Evolutionary conservation across 2,329 filamentous ascomycete genomes (phyloP), one percentile per base, ranked within the genome.

Genomic region (Monilinia aucupariae): DNA sequence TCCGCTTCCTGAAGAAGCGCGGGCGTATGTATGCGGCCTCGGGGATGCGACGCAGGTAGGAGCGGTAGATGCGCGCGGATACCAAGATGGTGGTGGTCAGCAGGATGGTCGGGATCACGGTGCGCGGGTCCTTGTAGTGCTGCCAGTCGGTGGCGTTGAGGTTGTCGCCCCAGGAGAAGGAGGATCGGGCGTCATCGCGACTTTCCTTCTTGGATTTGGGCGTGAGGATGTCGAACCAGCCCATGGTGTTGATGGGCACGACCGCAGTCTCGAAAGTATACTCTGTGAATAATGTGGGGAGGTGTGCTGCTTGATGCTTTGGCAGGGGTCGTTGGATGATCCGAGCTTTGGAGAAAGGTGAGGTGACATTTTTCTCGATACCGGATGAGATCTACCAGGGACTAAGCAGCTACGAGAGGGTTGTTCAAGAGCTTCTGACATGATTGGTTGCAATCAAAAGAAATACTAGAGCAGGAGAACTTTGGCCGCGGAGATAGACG

Each of bases 11-110:
- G 73, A 93, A 93, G 73, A 87, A 88, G 13, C 80, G 79, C 2
- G 91, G 89, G 54, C 85, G 85, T 69, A 99, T 88, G 73, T 92
- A 83, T 30, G 83, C 80, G 43, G 90, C 85, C 62, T 85, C 87
- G 4, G 92, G 92, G 63, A 97, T 91, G 59, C 94, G 89, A 43
- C 91, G 88, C 55, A 99, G 79, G 73, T 92, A 94, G 63, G 82
- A 87, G 70, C 83, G 85, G 76, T 92, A 92, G 53, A 92, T 72
- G 62, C 80, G 80, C 54, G 85, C 71, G 32, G 79, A 78, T 25
- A 78, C 76, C 39, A 88, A 74, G 1, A 84, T 81, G 2, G 82
- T 79, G 17, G 78, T 78, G 32, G 84, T 85, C 50, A 84, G 79
- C 20, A 84, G 73, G 39, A 82, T 69, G 2, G 83, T 82, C 30